A percentile compares a stretch with the other conserved stretches of the same genome.
Evolutionary conservation across 1,284 basidiomycete genomes (phyloP).

Genomic region (Fomitopsis pinicola): DNA sequence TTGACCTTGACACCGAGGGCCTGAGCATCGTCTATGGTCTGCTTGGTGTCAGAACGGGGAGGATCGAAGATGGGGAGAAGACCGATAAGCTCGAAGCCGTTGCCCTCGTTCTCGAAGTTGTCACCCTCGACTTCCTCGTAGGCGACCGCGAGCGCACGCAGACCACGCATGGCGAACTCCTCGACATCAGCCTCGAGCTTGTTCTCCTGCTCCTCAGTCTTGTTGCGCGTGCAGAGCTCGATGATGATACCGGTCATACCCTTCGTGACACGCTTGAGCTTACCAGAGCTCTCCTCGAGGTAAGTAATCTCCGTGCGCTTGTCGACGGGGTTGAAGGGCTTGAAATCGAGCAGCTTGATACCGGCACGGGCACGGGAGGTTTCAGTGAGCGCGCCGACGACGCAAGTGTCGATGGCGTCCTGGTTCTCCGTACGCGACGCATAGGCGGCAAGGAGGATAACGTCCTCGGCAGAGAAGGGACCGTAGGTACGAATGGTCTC

Average conservation of each 20-base stretch:
- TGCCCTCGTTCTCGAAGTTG: conserved; percentile 80
- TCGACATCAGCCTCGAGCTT: conserved; percentile 92
- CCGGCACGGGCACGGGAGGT: conserved; percentile 76
- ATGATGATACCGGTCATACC: conserved; percentile 98
- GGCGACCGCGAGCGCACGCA: conserved; percentile 94
- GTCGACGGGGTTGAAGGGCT: conserved; percentile 98
- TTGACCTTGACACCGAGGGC: conserved; percentile 97
- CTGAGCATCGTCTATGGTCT: conserved; percentile 96
- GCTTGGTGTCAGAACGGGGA: conserved; percentile 96
- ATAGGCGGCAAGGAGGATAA: conserved; percentile 91
- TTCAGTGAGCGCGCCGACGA: conserved; percentile 80
- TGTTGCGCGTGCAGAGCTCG: conserved; percentile 94
- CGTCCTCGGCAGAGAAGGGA: conserved; percentile 84
- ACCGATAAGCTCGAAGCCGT: conserved; percentile 96
- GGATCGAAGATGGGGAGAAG: conserved; percentile 98
- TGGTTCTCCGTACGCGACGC: conserved; percentile 98
- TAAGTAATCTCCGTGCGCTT: conserved; percentile 99
- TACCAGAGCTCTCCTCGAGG: conserved; percentile 88
- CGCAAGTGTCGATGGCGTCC: conserved; percentile 92
- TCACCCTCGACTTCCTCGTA: conserved; percentile 89
- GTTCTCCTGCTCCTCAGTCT: conserved; percentile 89
- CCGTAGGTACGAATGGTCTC: conserved; percentile 91
- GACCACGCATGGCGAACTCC: conserved; percentile 93
- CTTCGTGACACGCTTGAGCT: conserved; percentile 97
- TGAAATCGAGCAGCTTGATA: conserved; percentile 96